These are phyloP conservation scores for Ustilago nuda DNA, from an alignment of 1,284 basidiomycete genomes.

Conservation along the genomic window DNA sequence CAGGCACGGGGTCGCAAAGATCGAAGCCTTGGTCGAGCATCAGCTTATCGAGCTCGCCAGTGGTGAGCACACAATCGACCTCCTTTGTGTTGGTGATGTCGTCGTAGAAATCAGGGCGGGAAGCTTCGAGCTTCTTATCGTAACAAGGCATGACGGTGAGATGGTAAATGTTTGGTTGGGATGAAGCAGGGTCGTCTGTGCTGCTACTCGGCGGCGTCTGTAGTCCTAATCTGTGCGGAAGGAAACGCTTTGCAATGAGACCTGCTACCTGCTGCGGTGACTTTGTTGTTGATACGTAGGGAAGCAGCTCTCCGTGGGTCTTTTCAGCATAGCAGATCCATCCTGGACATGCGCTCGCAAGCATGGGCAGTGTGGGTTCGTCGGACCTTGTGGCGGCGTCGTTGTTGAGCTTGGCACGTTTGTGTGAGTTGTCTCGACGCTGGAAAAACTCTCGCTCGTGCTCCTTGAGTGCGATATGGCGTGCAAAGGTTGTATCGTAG, in stretches of 20 bases:
- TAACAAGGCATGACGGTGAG: constrained; percentile 99
- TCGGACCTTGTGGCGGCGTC: neutral
- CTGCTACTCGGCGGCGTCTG: neutral
- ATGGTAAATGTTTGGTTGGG: constrained; percentile 75
- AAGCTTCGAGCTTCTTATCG: constrained; percentile 99
- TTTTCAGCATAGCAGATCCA: constrained; percentile 99
- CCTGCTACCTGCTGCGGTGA: constrained; percentile 96
- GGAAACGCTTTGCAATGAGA: constrained; percentile 89
- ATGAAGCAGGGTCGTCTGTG: neutral
- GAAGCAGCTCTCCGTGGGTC: constrained; percentile 88
- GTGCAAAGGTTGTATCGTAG: constrained; percentile 93
- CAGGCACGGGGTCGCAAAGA: constrained; percentile 74
- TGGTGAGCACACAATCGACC: constrained; percentile 97
- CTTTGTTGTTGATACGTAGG: constrained; percentile 87
- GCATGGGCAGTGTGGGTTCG: constrained; percentile 78
- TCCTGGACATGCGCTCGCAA: constrained; percentile 95
- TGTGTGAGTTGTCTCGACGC: constrained; percentile 34
- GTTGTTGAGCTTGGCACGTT: constrained; percentile 4
- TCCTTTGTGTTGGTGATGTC: constrained; percentile 75
- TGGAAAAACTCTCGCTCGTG: constrained; percentile 82
- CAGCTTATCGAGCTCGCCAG: constrained; percentile 90
- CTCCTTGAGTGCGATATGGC: constrained; percentile 85
- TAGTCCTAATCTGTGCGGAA: constrained; percentile 68
- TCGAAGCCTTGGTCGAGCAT: constrained; percentile 86
- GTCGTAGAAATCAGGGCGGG: constrained; percentile 72